These are phyloP conservation scores for Beauveria asiatica DNA, from an alignment of 2,329 filamentous ascomycete genomes.

Conservation along the genomic window DNA sequence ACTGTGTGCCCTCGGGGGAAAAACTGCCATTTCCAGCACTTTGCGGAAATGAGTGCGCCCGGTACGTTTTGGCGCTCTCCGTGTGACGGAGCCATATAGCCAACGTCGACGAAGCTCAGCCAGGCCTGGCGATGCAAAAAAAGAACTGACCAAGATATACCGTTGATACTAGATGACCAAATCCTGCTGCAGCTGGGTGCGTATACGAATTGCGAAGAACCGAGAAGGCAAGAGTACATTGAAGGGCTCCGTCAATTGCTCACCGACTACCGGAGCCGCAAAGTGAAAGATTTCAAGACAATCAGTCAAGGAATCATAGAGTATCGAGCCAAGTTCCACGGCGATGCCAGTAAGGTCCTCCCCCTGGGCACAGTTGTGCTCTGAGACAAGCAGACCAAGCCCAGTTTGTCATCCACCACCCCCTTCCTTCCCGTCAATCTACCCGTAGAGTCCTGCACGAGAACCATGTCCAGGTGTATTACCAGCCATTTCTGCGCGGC, in stretches of 20 bases:
- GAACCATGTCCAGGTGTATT: neutral
- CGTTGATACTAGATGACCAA: slow-evolving; percentile 52
- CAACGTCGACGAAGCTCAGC: neutral
- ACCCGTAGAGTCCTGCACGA: neutral
- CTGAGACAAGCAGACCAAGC: slow-evolving; percentile 15
- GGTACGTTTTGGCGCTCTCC: slow-evolving; percentile 28
- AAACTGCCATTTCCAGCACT: slow-evolving; percentile 72
- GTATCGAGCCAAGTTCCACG: slow-evolving; percentile 56
- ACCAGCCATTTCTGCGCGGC: neutral
- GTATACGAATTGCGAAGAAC: slow-evolving; percentile 53
- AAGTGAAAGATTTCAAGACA: slow-evolving; percentile 55
- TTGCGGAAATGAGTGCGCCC: slow-evolving; percentile 36
- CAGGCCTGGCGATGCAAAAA: slow-evolving; percentile 28
- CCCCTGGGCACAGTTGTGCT: slow-evolving; percentile 42
- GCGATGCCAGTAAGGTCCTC: slow-evolving; percentile 56
- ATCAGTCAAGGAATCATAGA: slow-evolving; percentile 61
- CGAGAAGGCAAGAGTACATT: slow-evolving; percentile 54
- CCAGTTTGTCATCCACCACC: neutral
- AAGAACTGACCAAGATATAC: slow-evolving; percentile 38
- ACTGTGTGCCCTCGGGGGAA: slow-evolving; percentile 62
- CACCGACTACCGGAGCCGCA: slow-evolving; percentile 47
- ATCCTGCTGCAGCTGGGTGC: slow-evolving; percentile 65
- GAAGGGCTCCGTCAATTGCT: slow-evolving; percentile 54
- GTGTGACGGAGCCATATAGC: neutral
- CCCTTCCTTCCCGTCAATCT: neutral